phyloP scores from a whole-genome alignment of 352 stramenopile species.

The Phytopythium vexans region DNA sequence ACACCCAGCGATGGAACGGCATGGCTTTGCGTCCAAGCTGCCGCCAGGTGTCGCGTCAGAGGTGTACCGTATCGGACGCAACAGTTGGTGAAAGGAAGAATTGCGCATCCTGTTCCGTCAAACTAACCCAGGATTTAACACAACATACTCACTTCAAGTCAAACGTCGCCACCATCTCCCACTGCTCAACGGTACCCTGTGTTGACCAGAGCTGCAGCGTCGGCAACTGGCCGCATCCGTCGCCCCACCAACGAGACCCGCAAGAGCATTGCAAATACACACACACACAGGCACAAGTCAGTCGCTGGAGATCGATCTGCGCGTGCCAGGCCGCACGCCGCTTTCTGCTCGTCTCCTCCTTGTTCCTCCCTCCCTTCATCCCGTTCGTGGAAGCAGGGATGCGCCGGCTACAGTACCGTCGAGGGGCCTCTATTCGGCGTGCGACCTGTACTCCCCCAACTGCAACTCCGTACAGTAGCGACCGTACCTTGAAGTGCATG shows the following conservation, averaged over 20 bases:
- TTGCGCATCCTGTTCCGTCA: no score
- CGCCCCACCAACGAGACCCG: background rate
- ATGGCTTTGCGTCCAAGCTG: no score
- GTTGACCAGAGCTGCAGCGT: constrained; percentile 59
- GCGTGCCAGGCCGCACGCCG: background rate
- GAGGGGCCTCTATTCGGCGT: no score
- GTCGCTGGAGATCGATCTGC: background rate
- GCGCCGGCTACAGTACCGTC: no score
- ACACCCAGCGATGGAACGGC: no score
- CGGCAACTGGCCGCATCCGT: constrained; percentile 18
- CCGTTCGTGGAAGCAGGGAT: no score
- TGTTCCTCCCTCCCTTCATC: no score
- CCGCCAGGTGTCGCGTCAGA: no score
- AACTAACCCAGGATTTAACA: background rate
- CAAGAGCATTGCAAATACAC: background rate
- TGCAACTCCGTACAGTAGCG: no score
- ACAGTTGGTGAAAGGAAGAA: no score
- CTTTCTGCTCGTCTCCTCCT: background rate
- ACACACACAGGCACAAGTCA: constrained; percentile 3
- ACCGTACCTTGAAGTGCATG: constrained; percentile 26
- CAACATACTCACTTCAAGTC: constrained; percentile 4
- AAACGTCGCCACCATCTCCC: constrained; percentile 36
- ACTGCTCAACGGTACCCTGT: constrained; percentile 30
- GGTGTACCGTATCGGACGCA: no score
- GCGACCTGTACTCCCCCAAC: no score